Evolutionary conservation across 176 grass and related monocot genomes (phyloP).

Genomic region (Oryza glumipatula): DNA sequence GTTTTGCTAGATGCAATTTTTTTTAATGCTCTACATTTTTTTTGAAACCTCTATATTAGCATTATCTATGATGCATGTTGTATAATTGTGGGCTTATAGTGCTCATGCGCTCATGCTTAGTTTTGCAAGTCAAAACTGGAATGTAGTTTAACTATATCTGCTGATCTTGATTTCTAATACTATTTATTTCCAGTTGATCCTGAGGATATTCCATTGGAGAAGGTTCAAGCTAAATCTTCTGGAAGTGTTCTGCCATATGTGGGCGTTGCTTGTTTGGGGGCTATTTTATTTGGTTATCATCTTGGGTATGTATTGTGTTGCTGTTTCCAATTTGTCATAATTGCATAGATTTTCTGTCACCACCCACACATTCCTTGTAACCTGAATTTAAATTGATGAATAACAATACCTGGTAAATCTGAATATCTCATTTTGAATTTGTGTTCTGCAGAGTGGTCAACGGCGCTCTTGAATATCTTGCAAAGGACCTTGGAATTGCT

Average conservation of each 20-base stretch:
- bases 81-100: neutral
- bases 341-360: neutral
- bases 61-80: neutral
- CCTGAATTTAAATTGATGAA: neutral
- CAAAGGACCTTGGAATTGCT: conserved; percentile 82
- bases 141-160: neutral
- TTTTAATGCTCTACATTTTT: neutral
- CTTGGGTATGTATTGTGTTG: conserved; percentile 64
- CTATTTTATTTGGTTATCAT: conserved; percentile 98
- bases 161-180: conserved; percentile 14
- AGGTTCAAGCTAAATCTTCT: conserved; percentile 74
- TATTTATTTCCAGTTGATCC: conserved; percentile 60
- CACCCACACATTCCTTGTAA: neutral
- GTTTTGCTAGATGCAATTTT: neutral
- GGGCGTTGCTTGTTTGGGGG: conserved; percentile 93
- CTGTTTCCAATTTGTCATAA: neutral
- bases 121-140: neutral
- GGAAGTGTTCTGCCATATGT: conserved; percentile 91
- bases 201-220: conserved; percentile 65
- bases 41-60: neutral
- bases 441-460: conserved; percentile 84
- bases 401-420: conserved; percentile 9
- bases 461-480: conserved; percentile 86
- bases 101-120: neutral
- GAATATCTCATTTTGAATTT: conserved; percentile 9